A percentile compares a stretch with the other conserved stretches of the same genome.
phyloP scores from a whole-genome alignment of 2,329 filamentous ascomycete genomes.

The Aspergillus thermomutatus region DNA sequence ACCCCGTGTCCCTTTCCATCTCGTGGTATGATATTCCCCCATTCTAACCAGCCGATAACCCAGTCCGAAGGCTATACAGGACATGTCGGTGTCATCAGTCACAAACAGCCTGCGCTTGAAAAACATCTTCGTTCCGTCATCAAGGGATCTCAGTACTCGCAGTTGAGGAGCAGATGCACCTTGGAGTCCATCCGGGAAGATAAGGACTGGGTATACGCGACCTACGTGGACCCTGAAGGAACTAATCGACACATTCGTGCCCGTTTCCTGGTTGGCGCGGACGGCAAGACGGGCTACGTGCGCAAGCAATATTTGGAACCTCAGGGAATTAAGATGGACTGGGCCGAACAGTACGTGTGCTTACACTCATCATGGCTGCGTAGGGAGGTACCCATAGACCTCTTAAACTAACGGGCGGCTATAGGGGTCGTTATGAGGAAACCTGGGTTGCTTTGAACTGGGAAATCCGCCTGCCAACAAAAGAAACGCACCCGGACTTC shows the following conservation, averaged over 20 bases:
- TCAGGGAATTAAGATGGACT: slow-evolving; percentile 38
- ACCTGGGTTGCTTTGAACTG: slow-evolving; percentile 51
- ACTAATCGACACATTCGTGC: slow-evolving; percentile 14
- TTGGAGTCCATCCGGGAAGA: slow-evolving; percentile 15
- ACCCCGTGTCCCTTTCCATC: no score
- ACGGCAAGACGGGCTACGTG: slow-evolving; percentile 48
- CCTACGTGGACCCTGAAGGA: slow-evolving; percentile 19
- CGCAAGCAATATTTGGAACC: slow-evolving; percentile 47
- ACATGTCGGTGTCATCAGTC: slow-evolving; percentile 27
- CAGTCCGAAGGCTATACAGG: slow-evolving; percentile 27
- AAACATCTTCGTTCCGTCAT: slow-evolving; percentile 18
- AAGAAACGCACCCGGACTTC: slow-evolving; percentile 47
- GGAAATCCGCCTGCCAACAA: slow-evolving; percentile 43
- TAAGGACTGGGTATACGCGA: slow-evolving; percentile 11
- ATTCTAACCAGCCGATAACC: not conserved
- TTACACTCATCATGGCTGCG: no score
- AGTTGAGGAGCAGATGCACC: slow-evolving; percentile 16
- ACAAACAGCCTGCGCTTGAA: slow-evolving; percentile 30
- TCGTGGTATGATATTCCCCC: not conserved
- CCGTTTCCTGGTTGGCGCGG: slow-evolving; percentile 42
- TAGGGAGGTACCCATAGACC: no score
- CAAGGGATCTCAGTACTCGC: slow-evolving; percentile 5
- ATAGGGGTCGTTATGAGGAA: slow-evolving; percentile 22
- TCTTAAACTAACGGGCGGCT: no score
- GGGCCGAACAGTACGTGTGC: slow-evolving; percentile 14